Evolutionary conservation across 345 rosid genomes (phyloP), one percentile per base, ranked within the genome.

Genomic region (Theobroma cacao): DNA sequence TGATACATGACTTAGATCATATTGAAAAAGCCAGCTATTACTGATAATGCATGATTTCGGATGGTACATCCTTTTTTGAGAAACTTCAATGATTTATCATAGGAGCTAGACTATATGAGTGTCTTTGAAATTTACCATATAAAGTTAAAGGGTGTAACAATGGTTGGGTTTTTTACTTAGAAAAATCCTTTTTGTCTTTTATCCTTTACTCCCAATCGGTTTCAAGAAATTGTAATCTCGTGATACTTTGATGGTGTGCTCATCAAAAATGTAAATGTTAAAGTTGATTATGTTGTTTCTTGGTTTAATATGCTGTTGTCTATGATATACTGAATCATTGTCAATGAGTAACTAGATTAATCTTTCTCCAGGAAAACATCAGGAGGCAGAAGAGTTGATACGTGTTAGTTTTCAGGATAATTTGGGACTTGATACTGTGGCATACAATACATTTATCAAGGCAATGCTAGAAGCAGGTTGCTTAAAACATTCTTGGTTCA

Each of bases 381-480:
- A 63, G 72, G 93, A 92, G 78, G 91, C 91, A n/a, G 88, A 91
- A 86, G 83, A 65, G 58, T 65, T 94, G 71, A 78, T 91, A 66
- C 69, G 40, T 52, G 80, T 79, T 79, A 78, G 88, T 78, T 80
- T 91, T 56, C 82, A 79, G 30, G 89, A 80, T 3, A 68, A 60
- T 53, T 70, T 85, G 82, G 89, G 85, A 82, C 90, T 94, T 80
- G 98, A 94, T 80, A 91, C 95, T 1, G 91, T 92, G 78, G 90
- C 91, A 17, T 92, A 87, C 82, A 94, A 94, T 82, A 92, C 92
- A 53, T 90, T 92, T 85, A 92, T 94, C 74, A 94, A 89, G 90
- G 95, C 95, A 72, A 92, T 92, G 95, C 85, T 91, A 69, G 85
- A 83, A 92, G 94, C 98, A 91, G 97, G 98, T 92, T 71, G 62